Evolutionary conservation across 2,329 filamentous ascomycete species (phyloP).

Genomic region (Alternaria ethzedia): DNA sequence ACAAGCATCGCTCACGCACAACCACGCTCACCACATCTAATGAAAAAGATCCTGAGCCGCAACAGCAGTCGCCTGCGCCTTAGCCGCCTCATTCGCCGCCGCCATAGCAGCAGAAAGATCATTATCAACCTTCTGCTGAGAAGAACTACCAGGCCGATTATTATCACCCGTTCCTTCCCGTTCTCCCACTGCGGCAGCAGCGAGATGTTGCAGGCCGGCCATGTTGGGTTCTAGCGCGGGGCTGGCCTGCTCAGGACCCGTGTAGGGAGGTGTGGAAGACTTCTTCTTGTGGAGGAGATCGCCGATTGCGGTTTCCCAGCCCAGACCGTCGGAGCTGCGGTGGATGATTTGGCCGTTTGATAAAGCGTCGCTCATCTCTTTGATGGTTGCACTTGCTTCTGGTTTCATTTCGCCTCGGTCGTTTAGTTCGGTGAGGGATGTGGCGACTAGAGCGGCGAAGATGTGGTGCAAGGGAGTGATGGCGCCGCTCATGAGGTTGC

Average conservation of each 20-base stretch:
- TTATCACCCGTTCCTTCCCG: conserved; percentile 30
- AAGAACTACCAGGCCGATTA: conserved; percentile 16
- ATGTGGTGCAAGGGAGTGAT: conserved; percentile 47
- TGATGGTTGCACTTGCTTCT: conserved; percentile 45
- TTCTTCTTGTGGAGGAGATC: conserved; percentile 43
- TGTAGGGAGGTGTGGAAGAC: conserved; percentile 24
- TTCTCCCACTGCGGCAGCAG: conserved; percentile 48
- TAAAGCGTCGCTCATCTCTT: conserved; percentile 45
- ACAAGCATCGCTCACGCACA: neutral
- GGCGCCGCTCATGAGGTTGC: conserved; percentile 29
- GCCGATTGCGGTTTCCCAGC: conserved; percentile 46
- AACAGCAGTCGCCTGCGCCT: conserved; percentile 40
- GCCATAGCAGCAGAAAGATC: conserved; percentile 47
- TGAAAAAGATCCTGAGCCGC: conserved; percentile 32
- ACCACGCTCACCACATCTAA: neutral
- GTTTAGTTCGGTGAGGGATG: conserved; percentile 42
- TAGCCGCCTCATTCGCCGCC: conserved; percentile 36
- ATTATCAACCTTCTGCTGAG: conserved; percentile 33
- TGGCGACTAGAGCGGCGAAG: conserved; percentile 45
- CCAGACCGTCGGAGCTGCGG: conserved; percentile 35
- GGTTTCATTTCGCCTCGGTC: conserved; percentile 45
- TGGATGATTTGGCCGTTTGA: conserved; percentile 42
- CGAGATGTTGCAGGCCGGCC: conserved; percentile 47
- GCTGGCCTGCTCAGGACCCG: conserved; percentile 31
- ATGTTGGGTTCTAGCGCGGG: conserved; percentile 43